Evolutionary conservation across 345 rosid genomes (phyloP).

Genomic region (Leavenworthia alabamica): DNA sequence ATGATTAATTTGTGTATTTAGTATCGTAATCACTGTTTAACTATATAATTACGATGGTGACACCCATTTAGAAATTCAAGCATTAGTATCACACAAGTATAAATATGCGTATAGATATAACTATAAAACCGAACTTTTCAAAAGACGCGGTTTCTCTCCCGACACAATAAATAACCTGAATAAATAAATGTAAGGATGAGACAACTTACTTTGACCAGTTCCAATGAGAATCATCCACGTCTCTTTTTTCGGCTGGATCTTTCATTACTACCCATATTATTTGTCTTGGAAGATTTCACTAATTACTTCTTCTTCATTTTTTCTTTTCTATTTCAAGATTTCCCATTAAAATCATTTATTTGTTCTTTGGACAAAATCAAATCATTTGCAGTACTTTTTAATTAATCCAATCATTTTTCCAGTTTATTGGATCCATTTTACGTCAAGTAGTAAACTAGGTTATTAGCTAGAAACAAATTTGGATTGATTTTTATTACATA

Average conservation of each 20-base stretch:
- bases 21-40: background rate
- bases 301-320: conserved; percentile 12
- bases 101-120: conserved; percentile 10
- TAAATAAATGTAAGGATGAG: conserved; percentile 4
- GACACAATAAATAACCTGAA: conserved; percentile 18
- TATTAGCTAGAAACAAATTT: too few species aligned
- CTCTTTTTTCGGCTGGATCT: background rate
- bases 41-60: background rate
- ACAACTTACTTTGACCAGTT: conserved; percentile 2
- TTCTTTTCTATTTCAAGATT: conserved; percentile 7
- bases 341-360: background rate
- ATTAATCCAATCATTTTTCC: background rate
- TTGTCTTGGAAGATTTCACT: conserved; percentile 43
- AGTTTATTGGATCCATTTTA: conserved; percentile 1
- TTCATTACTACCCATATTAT: conserved; percentile 13
- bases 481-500: too few species aligned
- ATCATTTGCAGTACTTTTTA: background rate
- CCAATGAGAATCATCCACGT: conserved; percentile 19
- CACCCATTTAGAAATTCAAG: conserved; percentile 10
- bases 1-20: background rate
- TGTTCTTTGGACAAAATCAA: background rate
- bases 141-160: conserved; percentile 49
- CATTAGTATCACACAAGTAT: background rate
- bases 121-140: conserved; percentile 32
- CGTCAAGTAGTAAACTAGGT: background rate